Conservation (phyloP, 2,329 filamentous ascomycete species). For the Aspergillus sergii region DNA sequence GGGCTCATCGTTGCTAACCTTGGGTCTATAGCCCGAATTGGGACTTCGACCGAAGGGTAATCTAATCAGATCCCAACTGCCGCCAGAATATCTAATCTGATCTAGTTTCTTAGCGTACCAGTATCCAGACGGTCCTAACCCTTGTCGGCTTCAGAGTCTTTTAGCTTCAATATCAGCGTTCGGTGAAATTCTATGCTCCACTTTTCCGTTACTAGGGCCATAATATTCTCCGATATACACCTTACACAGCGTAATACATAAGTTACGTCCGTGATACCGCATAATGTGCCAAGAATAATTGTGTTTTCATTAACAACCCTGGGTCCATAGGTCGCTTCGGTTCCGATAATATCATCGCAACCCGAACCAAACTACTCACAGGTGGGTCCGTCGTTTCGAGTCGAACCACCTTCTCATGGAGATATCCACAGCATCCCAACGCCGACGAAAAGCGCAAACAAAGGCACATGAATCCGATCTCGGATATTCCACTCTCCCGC, state of each 20-base stretch:
- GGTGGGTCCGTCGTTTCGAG: background rate
- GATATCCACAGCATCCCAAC: background rate
- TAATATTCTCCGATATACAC: background rate
- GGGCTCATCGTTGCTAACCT: background rate
- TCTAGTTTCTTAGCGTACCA: constrained; percentile 3
- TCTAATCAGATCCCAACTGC: constrained; percentile 23
- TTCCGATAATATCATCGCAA: background rate
- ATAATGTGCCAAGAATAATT: background rate
- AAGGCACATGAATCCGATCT: background rate
- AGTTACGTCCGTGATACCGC: background rate
- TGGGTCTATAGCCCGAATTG: background rate
- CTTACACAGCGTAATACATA: background rate
- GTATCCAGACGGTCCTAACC: background rate
- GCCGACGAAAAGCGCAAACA: background rate
- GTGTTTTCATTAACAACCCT: background rate
- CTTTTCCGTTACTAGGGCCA: background rate
- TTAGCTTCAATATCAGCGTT: background rate
- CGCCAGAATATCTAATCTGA: constrained; percentile 12
- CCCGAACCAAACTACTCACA: background rate
- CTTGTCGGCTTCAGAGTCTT: too few species aligned
- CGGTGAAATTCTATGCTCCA: background rate
- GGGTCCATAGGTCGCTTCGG: background rate
- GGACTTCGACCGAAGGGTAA: background rate
- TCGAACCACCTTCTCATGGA: background rate
- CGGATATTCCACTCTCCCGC: background rate